A percentile compares a stretch with the other conserved stretches of the same genome.
phyloP scores from a whole-genome alignment of 768 basidiomycete species.

The Suillus occidentalis region DNA sequence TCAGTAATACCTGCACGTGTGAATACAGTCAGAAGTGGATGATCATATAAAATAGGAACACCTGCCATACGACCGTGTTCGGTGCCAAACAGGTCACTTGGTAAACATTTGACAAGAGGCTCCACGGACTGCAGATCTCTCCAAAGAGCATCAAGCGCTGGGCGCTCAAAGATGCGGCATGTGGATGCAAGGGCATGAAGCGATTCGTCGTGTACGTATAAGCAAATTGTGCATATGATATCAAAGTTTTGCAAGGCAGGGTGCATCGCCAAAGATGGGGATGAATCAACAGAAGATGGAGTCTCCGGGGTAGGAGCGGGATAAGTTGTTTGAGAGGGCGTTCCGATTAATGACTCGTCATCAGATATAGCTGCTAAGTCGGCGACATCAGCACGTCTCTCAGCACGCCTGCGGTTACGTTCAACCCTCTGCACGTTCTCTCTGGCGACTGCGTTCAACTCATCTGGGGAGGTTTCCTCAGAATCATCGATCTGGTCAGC shows the following conservation, averaged over 20 bases:
- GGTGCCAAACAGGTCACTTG: conserved; percentile 4
- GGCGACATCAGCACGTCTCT: neutral
- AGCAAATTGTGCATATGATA: neutral
- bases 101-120: conserved; percentile 8
- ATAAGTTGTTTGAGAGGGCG: neutral
- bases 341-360: neutral
- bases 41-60: neutral
- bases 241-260: neutral
- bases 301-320: neutral
- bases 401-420: neutral
- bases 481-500: neutral
- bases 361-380: neutral
- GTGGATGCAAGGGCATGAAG: conserved; percentile 3
- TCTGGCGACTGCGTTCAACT: neutral
- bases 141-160: conserved; percentile 7
- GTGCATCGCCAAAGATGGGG: neutral
- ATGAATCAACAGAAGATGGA: neutral
- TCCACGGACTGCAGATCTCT: neutral
- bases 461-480: neutral
- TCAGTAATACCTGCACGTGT: neutral
- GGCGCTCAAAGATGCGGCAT: conserved; percentile 4
- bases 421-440: neutral
- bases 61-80: neutral
- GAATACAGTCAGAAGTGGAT: neutral
- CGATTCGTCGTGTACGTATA: neutral